Conservation (phyloP, 495 filamentous ascomycete species). For the Hypoxylon crocopeplum region DNA sequence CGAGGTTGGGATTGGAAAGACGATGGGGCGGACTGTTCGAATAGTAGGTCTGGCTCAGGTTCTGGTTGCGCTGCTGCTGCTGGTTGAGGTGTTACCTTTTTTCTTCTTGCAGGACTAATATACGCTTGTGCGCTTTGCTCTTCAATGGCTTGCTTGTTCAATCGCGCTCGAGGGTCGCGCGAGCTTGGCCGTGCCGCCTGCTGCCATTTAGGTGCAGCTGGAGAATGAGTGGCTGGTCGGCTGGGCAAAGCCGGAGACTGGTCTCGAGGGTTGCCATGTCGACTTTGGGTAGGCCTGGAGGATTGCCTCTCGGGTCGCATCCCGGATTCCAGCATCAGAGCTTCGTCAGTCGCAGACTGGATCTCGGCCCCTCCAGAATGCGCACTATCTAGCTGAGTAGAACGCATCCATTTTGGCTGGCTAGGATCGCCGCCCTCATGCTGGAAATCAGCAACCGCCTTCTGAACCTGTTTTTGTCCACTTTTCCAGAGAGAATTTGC, state of each 20-base stretch:
- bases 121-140: constrained; percentile 86
- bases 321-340: constrained; percentile 82
- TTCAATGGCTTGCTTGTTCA: constrained; percentile 76
- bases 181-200: constrained; percentile 48
- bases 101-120: constrained; percentile 84
- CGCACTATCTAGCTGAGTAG: constrained; percentile 55
- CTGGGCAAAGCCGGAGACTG: constrained; percentile 55
- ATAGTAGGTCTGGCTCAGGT: constrained; percentile 65
- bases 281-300: constrained; percentile 33
- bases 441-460: constrained; percentile 90
- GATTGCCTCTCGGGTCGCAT: constrained; percentile 55
- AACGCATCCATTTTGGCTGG: constrained; percentile 96
- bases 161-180: constrained; percentile 62
- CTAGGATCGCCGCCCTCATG: constrained; percentile 70
- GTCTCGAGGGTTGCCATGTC: constrained; percentile 43
- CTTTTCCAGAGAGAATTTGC: constrained; percentile 94
- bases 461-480: constrained; percentile 91
- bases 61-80: constrained; percentile 49
- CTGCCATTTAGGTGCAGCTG: constrained; percentile 51
- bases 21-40: constrained; percentile 46
- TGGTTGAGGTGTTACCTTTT: constrained; percentile 63
- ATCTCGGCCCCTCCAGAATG: constrained; percentile 34
- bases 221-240: constrained; percentile 30
- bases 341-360: constrained; percentile 76
- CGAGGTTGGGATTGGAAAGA: constrained; percentile 25